Evolutionary conservation across 305 asterid genomes (phyloP), one percentile per base, ranked within the genome.

Genomic region (Vinca major): DNA sequence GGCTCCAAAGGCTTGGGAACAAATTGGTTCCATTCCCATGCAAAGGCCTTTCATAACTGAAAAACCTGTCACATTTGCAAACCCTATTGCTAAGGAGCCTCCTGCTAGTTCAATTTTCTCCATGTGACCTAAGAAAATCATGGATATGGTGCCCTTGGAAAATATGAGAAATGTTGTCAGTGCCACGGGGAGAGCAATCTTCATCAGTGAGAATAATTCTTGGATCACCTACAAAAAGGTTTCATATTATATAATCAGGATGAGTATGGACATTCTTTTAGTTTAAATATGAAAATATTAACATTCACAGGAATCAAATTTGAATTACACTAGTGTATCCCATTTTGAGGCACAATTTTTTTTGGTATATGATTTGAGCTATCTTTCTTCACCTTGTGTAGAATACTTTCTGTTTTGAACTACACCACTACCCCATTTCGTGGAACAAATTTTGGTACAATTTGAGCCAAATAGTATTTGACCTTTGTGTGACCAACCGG

Each of bases 11-110:
- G 97, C 97, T 51, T 88, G 97, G 82, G 82, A 85, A 77, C 96
- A 90, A 43, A 90, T 88, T 43, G 97, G 96, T 50, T 90, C 97
- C 96, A 90, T 90, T 10, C 96, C 97, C 40, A 83, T 73, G 82
- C 94, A 87, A 0, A 90, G 85, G 0, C 97, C 97, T 63, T 88
- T 88, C 81, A 90, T 84, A 33, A 90, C 89, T 0, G 97, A 88
- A 63, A 76, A 89, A 2, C 96, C 97, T 0, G 97, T 85, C 37
- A 90, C 71, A 79, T 88, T 90, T 7, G 97, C 96, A 66, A 90
- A 86, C 1, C 94, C 94, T 9, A 88, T 81, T 9, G 92, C 95
- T 0, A 90, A 66, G n/a, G 97, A 88, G 1, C 96, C 97, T 37
- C 97, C 97, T 0, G 97, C 96, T 0, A 90, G 75, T 44, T 86